Base-by-base conservation (phyloP, 2,329 filamentous ascomycete genomes). In the Pseudogymnoascus sp. region DNA sequence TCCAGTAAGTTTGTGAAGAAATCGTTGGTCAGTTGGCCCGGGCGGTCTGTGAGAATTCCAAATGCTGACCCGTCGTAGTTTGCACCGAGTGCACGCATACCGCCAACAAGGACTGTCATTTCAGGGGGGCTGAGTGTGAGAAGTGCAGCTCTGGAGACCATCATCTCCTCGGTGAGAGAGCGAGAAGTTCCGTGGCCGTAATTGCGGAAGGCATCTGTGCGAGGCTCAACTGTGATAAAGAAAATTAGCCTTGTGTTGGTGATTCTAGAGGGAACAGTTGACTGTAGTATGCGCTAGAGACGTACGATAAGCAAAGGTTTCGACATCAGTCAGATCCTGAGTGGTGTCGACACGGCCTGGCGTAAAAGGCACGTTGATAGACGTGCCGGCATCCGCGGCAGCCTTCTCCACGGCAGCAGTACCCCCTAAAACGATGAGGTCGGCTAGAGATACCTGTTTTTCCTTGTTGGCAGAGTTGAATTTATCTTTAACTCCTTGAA, bases 1-100 rank as follows among this genome's bases (percentile, higher is more conserved):
- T 84, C 81, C 45, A 84, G 78, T 19, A 84, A 71, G 71, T 83
- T 82, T 69, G 79, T 74, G 70, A 84, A 83, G 75, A 83, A 84
- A 71, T 84, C 81, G 70, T 81, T 82, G 67, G 77, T 80, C 63
- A 84, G 75, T 64, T 77, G 72, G 62, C 81, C 81, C 1, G 80
- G 79, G 10, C 71, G 73, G 66, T 77, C 74, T 64, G 81, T 84
- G 68, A 83, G 74, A 62, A 83, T 74, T 63, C 81, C 81, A 62
- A 77, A 69, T 30, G 72, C 68, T 3, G 79, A 82, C 52, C 79
- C 78, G 61, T 83, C 79, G 67, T 74, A 82, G 76, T 83, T 84
- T 67, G 75, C 72, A 69, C 79, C 78, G 57, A 83, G 73, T 3
- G 74, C 73, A 65, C 81, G 81, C 59, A 83, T 71, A 71, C 81